Conservation (phyloP, 345 rosid genomes). For the Passiflora organensis region DNA sequence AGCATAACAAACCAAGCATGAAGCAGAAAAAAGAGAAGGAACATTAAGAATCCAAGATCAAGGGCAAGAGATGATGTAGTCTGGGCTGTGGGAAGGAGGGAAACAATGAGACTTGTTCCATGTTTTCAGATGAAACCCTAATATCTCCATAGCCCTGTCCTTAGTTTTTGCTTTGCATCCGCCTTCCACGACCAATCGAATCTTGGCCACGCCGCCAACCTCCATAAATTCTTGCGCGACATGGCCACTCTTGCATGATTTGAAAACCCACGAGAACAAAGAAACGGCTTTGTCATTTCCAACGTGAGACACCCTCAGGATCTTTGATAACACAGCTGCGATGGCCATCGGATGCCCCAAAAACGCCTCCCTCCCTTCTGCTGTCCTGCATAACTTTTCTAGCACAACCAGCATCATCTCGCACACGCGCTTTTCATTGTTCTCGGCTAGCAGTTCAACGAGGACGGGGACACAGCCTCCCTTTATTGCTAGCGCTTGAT, state of each 20-base stretch:
- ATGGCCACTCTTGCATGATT: constrained; percentile 45
- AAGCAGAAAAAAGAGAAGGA: constrained; percentile 53
- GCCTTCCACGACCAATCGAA: constrained; percentile 62
- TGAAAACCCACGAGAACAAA: constrained; percentile 52
- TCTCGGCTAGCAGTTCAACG: constrained; percentile 20
- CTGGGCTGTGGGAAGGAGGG: not conserved
- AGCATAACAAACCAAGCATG: too few species aligned
- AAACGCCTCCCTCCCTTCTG: constrained; percentile 76
- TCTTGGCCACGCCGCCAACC: constrained; percentile 60
- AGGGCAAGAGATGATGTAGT: too few species aligned
- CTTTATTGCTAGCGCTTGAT: constrained; percentile 15
- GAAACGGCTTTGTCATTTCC: constrained; percentile 59
- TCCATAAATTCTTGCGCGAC: constrained; percentile 67
- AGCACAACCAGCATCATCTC: constrained; percentile 33
- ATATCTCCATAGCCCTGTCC: constrained; percentile 57
- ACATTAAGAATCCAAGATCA: too few species aligned
- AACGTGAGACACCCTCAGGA: constrained; percentile 58
- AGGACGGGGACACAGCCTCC: constrained; percentile 15
- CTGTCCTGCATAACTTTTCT: constrained; percentile 55
- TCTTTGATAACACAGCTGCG: constrained; percentile 74
- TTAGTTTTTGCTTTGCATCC: constrained; percentile 40
- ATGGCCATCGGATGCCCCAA: constrained; percentile 58
- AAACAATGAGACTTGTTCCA: constrained; percentile 67
- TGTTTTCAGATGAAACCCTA: constrained; percentile 56
- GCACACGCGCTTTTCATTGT: constrained; percentile 1